Percentiles rank a stretch among this genome's conserved stretches.
Evolutionary conservation across 1,284 basidiomycete species (phyloP).

Genomic region (Cutaneotrichosporon dermatis): DNA sequence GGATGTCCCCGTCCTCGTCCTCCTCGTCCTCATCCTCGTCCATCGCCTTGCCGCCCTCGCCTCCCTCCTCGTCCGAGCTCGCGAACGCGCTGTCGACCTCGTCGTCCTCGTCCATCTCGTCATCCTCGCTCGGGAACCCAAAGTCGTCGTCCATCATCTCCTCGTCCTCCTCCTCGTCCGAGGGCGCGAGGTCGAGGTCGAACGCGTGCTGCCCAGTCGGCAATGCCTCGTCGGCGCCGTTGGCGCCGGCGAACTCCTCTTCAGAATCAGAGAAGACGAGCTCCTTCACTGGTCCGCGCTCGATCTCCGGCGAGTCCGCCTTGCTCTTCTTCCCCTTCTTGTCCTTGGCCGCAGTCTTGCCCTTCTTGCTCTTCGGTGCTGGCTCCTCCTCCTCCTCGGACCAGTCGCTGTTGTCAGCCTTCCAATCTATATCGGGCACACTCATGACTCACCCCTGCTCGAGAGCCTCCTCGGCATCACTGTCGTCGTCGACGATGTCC

Average conservation of each 20-base stretch:
- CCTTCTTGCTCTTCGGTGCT: conserved; percentile 57
- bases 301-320: conserved; percentile 40
- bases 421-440: no score
- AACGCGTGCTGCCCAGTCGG: conserved; percentile 47
- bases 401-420: conserved; percentile 32
- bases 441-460: conserved; percentile 33
- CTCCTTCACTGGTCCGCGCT: conserved; percentile 54
- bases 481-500: conserved; percentile 41
- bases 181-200: conserved; percentile 47
- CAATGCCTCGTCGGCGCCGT: conserved; percentile 37
- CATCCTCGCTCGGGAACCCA: conserved; percentile 38
- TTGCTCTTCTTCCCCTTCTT: conserved; percentile 41
- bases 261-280: conserved; percentile 62
- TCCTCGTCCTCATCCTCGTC: conserved; percentile 34
- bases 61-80: conserved; percentile 43
- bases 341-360: conserved; percentile 50
- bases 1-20: conserved; percentile 49
- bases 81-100: conserved; percentile 51
- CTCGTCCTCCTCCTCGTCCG: conserved; percentile 35
- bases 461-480: conserved; percentile 44
- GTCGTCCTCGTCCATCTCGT: conserved; percentile 52
- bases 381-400: conserved; percentile 52
- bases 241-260: conserved; percentile 52
- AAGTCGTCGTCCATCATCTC: conserved; percentile 54
- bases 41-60: conserved; percentile 19